Evolutionary conservation across 116 monocot genomes (phyloP), one percentile per base, ranked within the genome.

Genomic region (Trichopus zeylanicus): DNA sequence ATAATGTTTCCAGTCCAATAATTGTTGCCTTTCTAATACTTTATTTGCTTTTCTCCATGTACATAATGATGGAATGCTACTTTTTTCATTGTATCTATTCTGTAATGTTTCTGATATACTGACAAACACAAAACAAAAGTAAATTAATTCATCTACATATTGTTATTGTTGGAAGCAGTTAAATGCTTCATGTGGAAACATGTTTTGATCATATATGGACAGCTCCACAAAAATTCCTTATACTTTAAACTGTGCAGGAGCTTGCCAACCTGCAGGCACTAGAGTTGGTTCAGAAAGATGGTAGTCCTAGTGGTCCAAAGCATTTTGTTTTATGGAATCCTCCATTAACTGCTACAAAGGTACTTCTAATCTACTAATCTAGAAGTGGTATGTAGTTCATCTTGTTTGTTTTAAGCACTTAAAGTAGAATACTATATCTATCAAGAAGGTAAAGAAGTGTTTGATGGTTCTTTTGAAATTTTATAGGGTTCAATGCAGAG

Each of bases 301-400:
- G 97, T 38, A 97, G 97, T 52, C 97, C 97, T 39, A 81, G 74
- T 60, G 80, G 87, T 77, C 57, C 62, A 65, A 97, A 97, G 59
- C 54, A 80, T 51, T 87, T 97, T 80, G 30, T 91, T 49, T 55
- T 97, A 57, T 97, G 97, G 97, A 91, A 95, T 75, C 95, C 95
- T 64, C 79, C 84, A 25, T 42, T 84, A 25, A 13, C 42, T 13
- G 42, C n/a, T 15, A 13, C n/a, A n/a, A 42, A 42, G 42, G 42
- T 42, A 42, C 18, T 15, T 42, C 42, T n/a, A 16, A n/a, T n/a
- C 13, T 42, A 3, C 8, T 8, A 33, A 33, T 33, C 32, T 33
- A 33, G 6, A 33, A 33, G 4, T 4, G 4, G 32, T 5, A 4
- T 33, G 32, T 33, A 33, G 32, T 33, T 33, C 32, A 33, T 33